Conservation (phyloP, 2,329 filamentous ascomycete genomes). For the Fusarium sp. region DNA sequence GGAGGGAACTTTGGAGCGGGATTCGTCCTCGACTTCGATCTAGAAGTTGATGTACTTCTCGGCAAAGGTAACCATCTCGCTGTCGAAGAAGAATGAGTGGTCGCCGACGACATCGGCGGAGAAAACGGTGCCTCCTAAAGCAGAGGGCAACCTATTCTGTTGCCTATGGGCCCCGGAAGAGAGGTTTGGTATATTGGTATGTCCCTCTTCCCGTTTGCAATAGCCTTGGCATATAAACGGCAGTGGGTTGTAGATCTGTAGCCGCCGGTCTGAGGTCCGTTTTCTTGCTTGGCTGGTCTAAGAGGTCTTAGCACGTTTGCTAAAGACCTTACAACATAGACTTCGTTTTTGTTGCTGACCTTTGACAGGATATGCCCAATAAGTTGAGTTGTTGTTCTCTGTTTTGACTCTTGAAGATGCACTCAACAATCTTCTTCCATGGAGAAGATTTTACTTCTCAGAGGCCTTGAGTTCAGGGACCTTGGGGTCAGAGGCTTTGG, state of each 20-base stretch:
- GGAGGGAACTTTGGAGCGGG: conserved; percentile 81
- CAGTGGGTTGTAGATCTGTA: neutral
- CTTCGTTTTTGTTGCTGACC: neutral
- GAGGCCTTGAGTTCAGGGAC: neutral
- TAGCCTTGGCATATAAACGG: no score
- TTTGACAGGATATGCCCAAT: fast-evolving
- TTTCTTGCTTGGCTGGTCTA: neutral
- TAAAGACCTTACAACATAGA: neutral
- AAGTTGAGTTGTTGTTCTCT: neutral
- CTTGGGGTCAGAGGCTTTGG: neutral
- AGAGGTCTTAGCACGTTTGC: neutral
- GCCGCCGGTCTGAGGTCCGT: fast-evolving
- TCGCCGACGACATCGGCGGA: conserved; percentile 89
- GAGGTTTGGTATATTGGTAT: neutral
- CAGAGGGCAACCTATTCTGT: no score
- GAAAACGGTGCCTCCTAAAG: conserved; percentile 69
- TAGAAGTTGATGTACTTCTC: conserved; percentile 99
- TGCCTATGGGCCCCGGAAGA: no score
- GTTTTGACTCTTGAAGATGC: neutral
- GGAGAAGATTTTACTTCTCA: neutral
- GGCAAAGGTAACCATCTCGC: conserved; percentile 96
- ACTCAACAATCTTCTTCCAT: neutral
- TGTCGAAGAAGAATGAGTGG: conserved; percentile 98
- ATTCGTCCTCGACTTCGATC: conserved; percentile 94
- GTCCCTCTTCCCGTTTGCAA: fast-evolving